Evolutionary conservation across 805 yeast species (phyloP), one percentile per base, ranked within the genome.

Genomic region (Jamesozyma spencerorum): DNA sequence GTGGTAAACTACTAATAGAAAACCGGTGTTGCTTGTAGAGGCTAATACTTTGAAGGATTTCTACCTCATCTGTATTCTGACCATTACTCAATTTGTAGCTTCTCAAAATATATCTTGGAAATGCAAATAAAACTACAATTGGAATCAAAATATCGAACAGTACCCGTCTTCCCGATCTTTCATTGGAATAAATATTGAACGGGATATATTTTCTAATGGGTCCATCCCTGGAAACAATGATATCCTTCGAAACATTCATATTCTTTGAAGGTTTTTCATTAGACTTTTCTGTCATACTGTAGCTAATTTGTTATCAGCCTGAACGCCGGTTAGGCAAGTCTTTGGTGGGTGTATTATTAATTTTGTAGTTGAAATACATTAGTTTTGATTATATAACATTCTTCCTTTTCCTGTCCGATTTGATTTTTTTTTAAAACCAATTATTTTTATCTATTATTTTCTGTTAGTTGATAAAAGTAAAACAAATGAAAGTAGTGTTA

Each of bases 1-100:
- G 54, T 7, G 57, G 56, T 10, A 41, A 36, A 8, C 47, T 34
- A 15, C 34, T 38, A 17, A 57, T 34, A 26, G 39, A 44, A 36
- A 58, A 57, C 11, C 39, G 40, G 13, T 46, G 41, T 1, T 35
- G 34, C n/a, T 29, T 45, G 29, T 50, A 50, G 10, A n/a, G 5
- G 6, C 20, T n/a, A 22, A 34, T 29, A 14, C 20, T 40, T 33
- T 12, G 39, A 37, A 18, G 47, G 33, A 5, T 46, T 37, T 24
- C 35, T 37, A 4, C 29, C 22, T 10, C 53, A 26, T 28, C 46
- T 45, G 7, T 12, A 10, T 31, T 22, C 26, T 22, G 26, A 10
- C 26, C 26, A 22, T 10, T 22, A 10, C 26, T 22, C 26, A 22
- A 10, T 22, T 22, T 6, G 10, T 22, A 22, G 10, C 10, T 22